Evolutionary conservation across 2,329 filamentous ascomycete species (phyloP).

Genomic region (Waltergamsia citrina): DNA sequence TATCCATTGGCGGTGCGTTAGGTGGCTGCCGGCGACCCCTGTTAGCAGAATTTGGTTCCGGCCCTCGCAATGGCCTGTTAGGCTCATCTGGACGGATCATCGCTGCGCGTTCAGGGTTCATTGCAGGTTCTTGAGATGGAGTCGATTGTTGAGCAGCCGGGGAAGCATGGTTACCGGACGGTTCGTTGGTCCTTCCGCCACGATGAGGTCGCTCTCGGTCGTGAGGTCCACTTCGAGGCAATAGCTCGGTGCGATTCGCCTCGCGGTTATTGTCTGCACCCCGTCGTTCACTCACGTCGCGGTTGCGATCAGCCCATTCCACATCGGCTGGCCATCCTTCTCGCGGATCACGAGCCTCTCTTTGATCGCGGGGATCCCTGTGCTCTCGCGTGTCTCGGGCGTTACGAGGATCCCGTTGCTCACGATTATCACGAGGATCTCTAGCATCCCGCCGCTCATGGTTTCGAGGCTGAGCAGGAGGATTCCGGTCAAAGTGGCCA

Average conservation of each 20-base stretch:
- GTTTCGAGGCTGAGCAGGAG: slow-evolving; percentile 22
- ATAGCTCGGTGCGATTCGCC: slow-evolving; percentile 7
- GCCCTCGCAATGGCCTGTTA: slow-evolving; percentile 14
- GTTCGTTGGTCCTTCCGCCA: slow-evolving; percentile 15
- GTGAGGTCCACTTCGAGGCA: slow-evolving; percentile 9
- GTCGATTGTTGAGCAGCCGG: slow-evolving; percentile 16
- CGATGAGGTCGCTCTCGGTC: slow-evolving; percentile 30
- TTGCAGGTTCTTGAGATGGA: slow-evolving; percentile 28
- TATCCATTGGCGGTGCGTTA: slow-evolving; percentile 19
- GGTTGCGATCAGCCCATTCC: slow-evolving; percentile 21
- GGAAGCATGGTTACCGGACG: slow-evolving; percentile 16
- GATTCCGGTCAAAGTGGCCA: slow-evolving; percentile 35
- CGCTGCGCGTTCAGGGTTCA: slow-evolving; percentile 47
- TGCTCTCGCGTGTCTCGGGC: slow-evolving; percentile 15
- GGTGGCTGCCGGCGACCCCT: slow-evolving; percentile 16
- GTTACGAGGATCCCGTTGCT: slow-evolving; percentile 13
- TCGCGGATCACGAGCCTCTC: slow-evolving; percentile 26
- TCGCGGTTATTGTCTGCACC: background rate
- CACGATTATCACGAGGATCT: slow-evolving; percentile 10
- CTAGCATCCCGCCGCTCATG: slow-evolving; percentile 26
- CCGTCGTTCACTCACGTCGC: slow-evolving; percentile 4
- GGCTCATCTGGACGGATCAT: slow-evolving; percentile 29
- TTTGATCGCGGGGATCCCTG: slow-evolving; percentile 14
- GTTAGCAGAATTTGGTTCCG: slow-evolving; percentile 17
- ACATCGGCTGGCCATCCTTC: slow-evolving; percentile 27